These are phyloP conservation scores for Neurospora sp. DNA, from an alignment of 495 filamentous ascomycete species.

Conservation along the genomic window DNA sequence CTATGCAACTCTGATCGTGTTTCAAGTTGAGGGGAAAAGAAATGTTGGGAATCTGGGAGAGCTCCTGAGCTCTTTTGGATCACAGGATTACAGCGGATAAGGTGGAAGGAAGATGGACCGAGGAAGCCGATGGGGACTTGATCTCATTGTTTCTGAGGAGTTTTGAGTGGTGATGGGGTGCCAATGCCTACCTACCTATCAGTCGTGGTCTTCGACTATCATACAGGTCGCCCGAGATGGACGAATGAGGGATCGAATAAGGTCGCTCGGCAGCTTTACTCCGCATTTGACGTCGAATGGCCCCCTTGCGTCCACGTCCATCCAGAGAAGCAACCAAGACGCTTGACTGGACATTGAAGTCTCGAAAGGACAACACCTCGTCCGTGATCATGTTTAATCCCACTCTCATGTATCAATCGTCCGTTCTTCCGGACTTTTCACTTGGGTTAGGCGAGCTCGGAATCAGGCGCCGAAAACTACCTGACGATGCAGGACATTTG, in stretches of 20 bases:
- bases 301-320: neutral
- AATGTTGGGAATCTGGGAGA: neutral
- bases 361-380: neutral
- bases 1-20: neutral
- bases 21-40: neutral
- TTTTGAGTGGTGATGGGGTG: neutral
- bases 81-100: neutral
- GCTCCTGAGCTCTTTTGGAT: neutral
- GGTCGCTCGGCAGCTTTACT: neutral
- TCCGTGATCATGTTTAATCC: neutral
- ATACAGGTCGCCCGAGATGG: neutral
- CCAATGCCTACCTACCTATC: neutral
- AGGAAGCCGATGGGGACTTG: neutral
- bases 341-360: neutral
- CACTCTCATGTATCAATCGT: neutral
- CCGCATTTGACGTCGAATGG: neutral
- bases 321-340: neutral
- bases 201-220: neutral
- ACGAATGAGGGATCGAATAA: neutral
- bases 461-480: neutral
- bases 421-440: neutral
- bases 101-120: neutral
- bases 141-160: neutral
- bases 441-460: neutral
- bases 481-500: neutral